Evolutionary conservation across 805 yeast genomes (phyloP).

Genomic region (Ogataea siamensis): DNA sequence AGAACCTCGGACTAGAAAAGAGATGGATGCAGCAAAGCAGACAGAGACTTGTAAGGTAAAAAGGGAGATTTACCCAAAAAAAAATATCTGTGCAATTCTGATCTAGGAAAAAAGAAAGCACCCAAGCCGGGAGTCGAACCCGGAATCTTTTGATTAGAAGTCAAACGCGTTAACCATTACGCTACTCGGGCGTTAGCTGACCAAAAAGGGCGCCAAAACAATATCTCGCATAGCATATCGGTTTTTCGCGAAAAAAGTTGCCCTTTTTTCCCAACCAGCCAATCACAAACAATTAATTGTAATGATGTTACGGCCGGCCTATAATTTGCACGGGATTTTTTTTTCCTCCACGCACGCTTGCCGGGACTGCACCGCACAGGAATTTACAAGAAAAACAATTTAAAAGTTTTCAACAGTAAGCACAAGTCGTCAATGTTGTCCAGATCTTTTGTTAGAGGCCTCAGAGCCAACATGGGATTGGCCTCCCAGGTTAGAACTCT

Average conservation of each 20-base stretch:
- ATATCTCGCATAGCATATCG: not conserved
- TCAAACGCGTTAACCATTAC: constrained; percentile 68
- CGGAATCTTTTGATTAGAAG: constrained; percentile 65
- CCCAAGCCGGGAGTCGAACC: constrained; percentile 58
- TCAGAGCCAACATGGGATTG: constrained; percentile 28
- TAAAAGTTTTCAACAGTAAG: constrained; percentile 14
- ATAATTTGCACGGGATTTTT: constrained; percentile 7
- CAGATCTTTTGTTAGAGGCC: constrained; percentile 32
- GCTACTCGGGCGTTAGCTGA: constrained; percentile 49
- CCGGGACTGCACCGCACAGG: constrained; percentile 5
- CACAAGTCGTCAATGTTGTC: constrained; percentile 27
- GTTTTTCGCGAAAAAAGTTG: not conserved
- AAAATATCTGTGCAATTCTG: not conserved
- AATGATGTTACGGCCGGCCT: constrained; percentile 7
- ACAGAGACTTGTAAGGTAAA: not conserved
- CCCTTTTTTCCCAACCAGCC: constrained; percentile 2
- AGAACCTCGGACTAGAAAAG: too few relatives aligned
- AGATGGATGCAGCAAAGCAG: not conserved
- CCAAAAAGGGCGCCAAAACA: not conserved
- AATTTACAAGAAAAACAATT: constrained; percentile 10
- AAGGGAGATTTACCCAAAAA: constrained; percentile 4
- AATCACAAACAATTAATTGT: constrained; percentile 12
- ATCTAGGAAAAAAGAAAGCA: constrained; percentile 21
- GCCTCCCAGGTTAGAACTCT: constrained; percentile 45
- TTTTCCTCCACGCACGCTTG: constrained; percentile 9